phyloP scores from a whole-genome alignment of 192 early-diverging fungal species.

The Allomyces macrogynus region DNA sequence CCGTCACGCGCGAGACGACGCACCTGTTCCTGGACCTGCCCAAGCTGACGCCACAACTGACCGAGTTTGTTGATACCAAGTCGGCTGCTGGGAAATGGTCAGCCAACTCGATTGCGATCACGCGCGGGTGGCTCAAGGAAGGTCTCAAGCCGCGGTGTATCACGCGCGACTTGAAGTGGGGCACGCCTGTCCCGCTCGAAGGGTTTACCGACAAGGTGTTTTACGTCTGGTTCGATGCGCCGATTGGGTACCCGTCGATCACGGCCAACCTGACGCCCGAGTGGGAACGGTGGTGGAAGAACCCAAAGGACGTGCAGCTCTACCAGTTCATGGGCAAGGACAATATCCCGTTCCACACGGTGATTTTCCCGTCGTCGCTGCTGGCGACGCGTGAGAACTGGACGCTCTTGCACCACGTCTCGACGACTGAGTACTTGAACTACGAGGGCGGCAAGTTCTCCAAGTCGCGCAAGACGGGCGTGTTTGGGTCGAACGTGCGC shows the following conservation, averaged over 20 bases:
- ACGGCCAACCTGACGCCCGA: slow-evolving; percentile 85
- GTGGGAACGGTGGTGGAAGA: slow-evolving; percentile 99
- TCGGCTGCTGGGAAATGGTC: slow-evolving; percentile 68
- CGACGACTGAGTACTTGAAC: slow-evolving; percentile 88
- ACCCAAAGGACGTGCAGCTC: slow-evolving; percentile 81
- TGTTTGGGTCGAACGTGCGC: slow-evolving; percentile 89
- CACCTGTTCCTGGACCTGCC: slow-evolving; percentile 82
- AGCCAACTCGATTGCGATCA: slow-evolving; percentile 66
- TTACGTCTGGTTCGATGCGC: slow-evolving; percentile 99
- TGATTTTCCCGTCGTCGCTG: slow-evolving; percentile 82
- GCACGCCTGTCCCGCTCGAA: slow-evolving; percentile 69
- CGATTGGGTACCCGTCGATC: slow-evolving; percentile 94
- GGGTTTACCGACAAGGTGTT: slow-evolving; percentile 85
- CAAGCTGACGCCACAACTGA: slow-evolving; percentile 47
- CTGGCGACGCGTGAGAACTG: slow-evolving; percentile 72
- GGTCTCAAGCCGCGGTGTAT: slow-evolving; percentile 85
- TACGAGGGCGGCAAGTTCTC: slow-evolving; percentile 94
- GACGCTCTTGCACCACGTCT: slow-evolving; percentile 81
- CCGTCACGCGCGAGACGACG: slow-evolving; percentile 58
- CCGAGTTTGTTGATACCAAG: slow-evolving; percentile 51
- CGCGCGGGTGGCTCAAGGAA: slow-evolving; percentile 80
- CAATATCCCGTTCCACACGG: slow-evolving; percentile 97
- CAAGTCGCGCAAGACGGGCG: slow-evolving; percentile 85
- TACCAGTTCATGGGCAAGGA: slow-evolving; percentile 99
- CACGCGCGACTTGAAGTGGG: slow-evolving; percentile 98